Conservation (phyloP, 2,329 filamentous ascomycete genomes). For the Xylaria polymorpha region DNA sequence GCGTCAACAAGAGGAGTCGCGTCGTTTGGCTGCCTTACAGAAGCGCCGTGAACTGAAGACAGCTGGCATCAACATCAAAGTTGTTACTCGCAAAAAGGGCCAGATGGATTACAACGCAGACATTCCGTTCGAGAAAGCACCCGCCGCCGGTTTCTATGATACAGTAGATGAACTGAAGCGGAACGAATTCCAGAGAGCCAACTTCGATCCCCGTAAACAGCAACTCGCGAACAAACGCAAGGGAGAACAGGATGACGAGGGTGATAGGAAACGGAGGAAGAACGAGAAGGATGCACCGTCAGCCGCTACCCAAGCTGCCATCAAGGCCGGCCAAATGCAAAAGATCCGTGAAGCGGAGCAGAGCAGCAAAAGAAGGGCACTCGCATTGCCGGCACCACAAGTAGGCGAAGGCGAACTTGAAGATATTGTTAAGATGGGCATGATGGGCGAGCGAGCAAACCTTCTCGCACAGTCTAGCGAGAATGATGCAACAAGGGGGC, state of each 20-base stretch:
- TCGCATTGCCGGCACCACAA: conserved; percentile 89
- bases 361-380: conserved; percentile 86
- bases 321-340: conserved; percentile 94
- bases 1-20: conserved; percentile 92
- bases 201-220: conserved; percentile 92
- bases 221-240: conserved; percentile 93
- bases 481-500: conserved; percentile 83
- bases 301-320: conserved; percentile 83
- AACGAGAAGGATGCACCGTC: conserved; percentile 85
- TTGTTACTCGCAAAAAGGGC: conserved; percentile 88
- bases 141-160: conserved; percentile 91
- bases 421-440: conserved; percentile 98
- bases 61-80: conserved; percentile 97
- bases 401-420: conserved; percentile 93
- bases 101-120: conserved; percentile 99
- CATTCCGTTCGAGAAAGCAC: conserved; percentile 95
- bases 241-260: conserved; percentile 86
- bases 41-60: conserved; percentile 97
- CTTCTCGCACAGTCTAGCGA: conserved; percentile 80
- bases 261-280: conserved; percentile 85
- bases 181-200: conserved; percentile 86
- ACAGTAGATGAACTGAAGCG: conserved; percentile 81
- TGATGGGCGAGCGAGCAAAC: conserved; percentile 88
- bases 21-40: conserved; percentile 88
- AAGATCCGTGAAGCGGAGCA: conserved; percentile 96